These are phyloP conservation scores for Candida fluviatilis DNA, from an alignment of 805 yeast genomes.

Conservation along the genomic window DNA sequence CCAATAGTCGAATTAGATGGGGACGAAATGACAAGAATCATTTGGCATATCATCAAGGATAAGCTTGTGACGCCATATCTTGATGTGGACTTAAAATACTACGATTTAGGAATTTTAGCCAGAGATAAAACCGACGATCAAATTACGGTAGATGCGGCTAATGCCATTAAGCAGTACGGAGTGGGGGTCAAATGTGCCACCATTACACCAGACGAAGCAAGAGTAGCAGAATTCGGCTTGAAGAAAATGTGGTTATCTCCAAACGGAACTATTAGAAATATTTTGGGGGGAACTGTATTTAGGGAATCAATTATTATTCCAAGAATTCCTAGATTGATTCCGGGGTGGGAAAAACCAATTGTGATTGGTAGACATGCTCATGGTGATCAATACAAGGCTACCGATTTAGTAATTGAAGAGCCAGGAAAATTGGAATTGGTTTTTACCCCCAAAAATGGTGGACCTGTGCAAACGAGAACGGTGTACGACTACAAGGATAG, in stretches of 20 bases:
- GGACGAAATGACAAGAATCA: constrained; percentile 83
- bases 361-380: constrained; percentile 84
- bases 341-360: constrained; percentile 79
- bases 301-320: constrained; percentile 81
- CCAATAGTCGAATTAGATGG: constrained; percentile 82
- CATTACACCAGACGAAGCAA: constrained; percentile 77
- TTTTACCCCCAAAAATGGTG: constrained; percentile 60
- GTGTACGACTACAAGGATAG: constrained; percentile 62
- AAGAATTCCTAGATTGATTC: constrained; percentile 71
- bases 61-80: constrained; percentile 65
- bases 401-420: constrained; percentile 63
- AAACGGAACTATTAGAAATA: constrained; percentile 79
- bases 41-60: constrained; percentile 72
- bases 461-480: constrained; percentile 41
- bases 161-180: constrained; percentile 69
- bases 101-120: constrained; percentile 64
- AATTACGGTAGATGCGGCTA: constrained; percentile 74
- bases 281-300: constrained; percentile 78
- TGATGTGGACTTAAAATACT: constrained; percentile 71
- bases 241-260: constrained; percentile 86
- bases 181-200: constrained; percentile 86
- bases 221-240: constrained; percentile 70
- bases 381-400: constrained; percentile 82
- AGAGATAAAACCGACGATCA: constrained; percentile 71
- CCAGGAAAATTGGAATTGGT: constrained; percentile 66